A percentile compares a stretch with the other conserved stretches of the same genome.
Conservation (phyloP, 176 grass and related monocot genomes). For the Carex myosuroides region DNA sequence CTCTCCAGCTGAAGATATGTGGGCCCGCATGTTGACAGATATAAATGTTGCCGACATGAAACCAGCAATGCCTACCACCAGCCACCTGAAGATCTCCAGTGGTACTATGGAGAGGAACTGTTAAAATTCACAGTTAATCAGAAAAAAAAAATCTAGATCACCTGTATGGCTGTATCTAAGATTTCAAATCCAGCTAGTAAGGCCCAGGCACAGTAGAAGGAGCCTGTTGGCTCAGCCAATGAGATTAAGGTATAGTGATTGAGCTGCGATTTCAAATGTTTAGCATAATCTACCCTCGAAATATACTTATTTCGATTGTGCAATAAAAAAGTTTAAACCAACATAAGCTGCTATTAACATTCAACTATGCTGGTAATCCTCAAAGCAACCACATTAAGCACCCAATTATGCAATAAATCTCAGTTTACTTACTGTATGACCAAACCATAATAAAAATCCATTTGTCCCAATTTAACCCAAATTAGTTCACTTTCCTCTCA, state of each 20-base stretch:
- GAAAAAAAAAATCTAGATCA: not conserved
- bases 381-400: not conserved
- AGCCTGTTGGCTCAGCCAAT: not conserved
- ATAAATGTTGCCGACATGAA: slow-evolving; percentile 98
- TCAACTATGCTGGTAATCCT: not conserved
- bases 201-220: not conserved
- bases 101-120: slow-evolving; percentile 94
- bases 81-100: slow-evolving; percentile 98
- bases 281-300: not conserved
- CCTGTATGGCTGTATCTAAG: not conserved
- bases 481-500: not conserved
- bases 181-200: not conserved
- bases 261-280: not conserved
- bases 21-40: slow-evolving; percentile 76
- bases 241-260: not conserved
- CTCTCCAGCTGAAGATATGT: slow-evolving; percentile 78
- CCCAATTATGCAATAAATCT: slow-evolving; percentile 2
- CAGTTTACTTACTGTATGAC: not conserved
- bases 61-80: slow-evolving; percentile 72
- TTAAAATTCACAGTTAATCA: not conserved
- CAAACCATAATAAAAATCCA: not conserved
- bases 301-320: not conserved
- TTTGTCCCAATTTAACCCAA: not conserved
- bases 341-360: not conserved
- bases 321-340: not conserved